A percentile compares a stretch with the other conserved stretches of the same genome.
phyloP scores from a whole-genome alignment of 352 stramenopile species.

The Globisporangium perplexum region DNA sequence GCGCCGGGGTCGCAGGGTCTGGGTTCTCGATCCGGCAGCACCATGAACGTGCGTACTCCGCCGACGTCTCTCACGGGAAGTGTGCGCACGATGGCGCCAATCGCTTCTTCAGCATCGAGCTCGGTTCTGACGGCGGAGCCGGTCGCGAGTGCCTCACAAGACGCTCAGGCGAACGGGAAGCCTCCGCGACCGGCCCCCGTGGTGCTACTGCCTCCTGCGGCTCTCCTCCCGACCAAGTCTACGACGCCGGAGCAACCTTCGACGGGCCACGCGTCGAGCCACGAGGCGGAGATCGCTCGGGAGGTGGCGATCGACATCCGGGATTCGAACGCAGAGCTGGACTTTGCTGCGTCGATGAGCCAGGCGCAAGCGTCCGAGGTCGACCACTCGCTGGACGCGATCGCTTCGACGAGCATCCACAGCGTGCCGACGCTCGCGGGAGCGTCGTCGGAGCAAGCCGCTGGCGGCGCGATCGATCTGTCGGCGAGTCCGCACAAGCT shows the following conservation, averaged over 20 bases:
- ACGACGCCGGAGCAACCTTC: slow-evolving; percentile 4
- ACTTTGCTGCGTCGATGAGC: slow-evolving; percentile 1
- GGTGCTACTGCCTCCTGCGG: slow-evolving; percentile 24
- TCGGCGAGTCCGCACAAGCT: slow-evolving; percentile 33
- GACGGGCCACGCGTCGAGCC: background rate
- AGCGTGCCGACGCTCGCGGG: slow-evolving; percentile 41
- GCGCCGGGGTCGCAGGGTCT: slow-evolving; percentile 4
- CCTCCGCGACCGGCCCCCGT: slow-evolving; percentile 28
- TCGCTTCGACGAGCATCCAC: slow-evolving; percentile 34
- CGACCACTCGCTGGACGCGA: slow-evolving; percentile 27
- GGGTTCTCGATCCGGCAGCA: slow-evolving; percentile 11
- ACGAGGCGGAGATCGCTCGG: slow-evolving; percentile 1
- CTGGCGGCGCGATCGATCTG: slow-evolving; percentile 16
- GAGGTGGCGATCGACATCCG: slow-evolving; percentile 34
- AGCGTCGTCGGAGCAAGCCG: slow-evolving; percentile 2
- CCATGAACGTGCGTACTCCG: slow-evolving; percentile 13
- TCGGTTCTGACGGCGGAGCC: slow-evolving; percentile 16
- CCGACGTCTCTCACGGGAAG: slow-evolving; percentile 8
- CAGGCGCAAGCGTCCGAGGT: slow-evolving; percentile 1
- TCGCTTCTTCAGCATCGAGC: background rate
- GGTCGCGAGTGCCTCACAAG: slow-evolving; percentile 2
- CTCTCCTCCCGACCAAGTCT: slow-evolving; percentile 10
- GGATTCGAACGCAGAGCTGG: slow-evolving; percentile 18
- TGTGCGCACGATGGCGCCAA: background rate
- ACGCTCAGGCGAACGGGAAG: slow-evolving; percentile 11